A percentile compares a stretch with the other conserved stretches of the same genome.
phyloP scores from a whole-genome alignment of 2,329 filamentous ascomycete species.

The Aspergillus pseudotamarii region DNA sequence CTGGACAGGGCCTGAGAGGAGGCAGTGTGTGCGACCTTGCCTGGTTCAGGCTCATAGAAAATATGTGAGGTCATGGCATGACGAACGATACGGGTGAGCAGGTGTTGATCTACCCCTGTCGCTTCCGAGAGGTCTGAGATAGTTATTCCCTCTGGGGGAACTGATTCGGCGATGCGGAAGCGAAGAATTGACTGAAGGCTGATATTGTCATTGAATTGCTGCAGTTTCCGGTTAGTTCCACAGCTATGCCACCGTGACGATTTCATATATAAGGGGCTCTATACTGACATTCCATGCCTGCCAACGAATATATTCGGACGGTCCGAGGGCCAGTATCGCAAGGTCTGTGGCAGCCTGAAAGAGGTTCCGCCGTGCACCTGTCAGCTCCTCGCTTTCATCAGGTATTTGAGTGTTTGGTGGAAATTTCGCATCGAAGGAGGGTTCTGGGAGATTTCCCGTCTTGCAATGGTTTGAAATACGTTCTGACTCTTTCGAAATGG shows the following conservation, averaged over 20 bases:
- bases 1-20: conserved; percentile 1
- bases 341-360: background rate
- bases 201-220: background rate
- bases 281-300: background rate
- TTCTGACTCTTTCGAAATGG: background rate
- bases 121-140: background rate
- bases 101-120: background rate
- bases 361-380: background rate
- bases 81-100: background rate
- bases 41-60: conserved; percentile 4
- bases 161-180: background rate
- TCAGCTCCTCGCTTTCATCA: background rate
- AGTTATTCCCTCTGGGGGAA: background rate
- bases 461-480: background rate
- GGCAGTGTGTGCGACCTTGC: background rate
- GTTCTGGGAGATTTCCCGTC: background rate
- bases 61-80: conserved; percentile 4
- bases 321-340: background rate
- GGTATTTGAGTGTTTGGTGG: background rate
- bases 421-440: background rate
- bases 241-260: background rate
- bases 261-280: background rate
- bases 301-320: background rate
- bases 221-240: too few species aligned
- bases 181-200: conserved; percentile 3